Base-by-base conservation (phyloP, 1,284 basidiomycete species). In the Amylostereum areolatum region DNA sequence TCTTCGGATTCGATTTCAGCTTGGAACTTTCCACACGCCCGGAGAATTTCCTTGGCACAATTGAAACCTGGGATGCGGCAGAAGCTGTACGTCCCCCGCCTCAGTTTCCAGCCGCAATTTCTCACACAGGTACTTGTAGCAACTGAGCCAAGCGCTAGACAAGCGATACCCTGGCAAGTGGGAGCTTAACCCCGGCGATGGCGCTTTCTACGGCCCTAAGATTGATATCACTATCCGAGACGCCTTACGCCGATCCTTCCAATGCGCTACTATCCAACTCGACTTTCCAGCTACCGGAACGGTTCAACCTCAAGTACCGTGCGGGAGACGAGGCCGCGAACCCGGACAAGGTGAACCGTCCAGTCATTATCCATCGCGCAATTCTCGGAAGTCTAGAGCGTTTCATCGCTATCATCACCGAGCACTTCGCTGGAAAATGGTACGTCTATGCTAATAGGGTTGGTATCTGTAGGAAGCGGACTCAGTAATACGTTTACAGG, bases 381-480 rank as follows among this genome's bases (percentile, higher is more conserved):
- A 94, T 99, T 64, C 69, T 99, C 55, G 97, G 97, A 43, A 92
- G 88, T 62, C 65, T 99, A 34, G 97, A 99, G 69, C 78, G 97
- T 1, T 99, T 99, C 72, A 92, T 97, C 52, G 96, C 93, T 37
- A 98, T 99, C 62, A 85, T 96, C 56, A 98, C 93, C 3, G 97
- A 99, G 68, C 94, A 97, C 66, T 96, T 94, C 64, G 95, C 83
- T 41, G 97, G 97, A 32, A 97, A 97, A 73, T 99, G 96, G 95
- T 89, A 54, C 50, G 79, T 62, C n/a, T 7, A 4, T 28, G n/a
- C 30, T 9, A 2, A 10, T 43, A 18, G n/a, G n/a, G 42, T 42
- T 30, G 31, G 47, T 36, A 53, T 30, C 31, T 4, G 35, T 39
- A 35, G 25, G 7, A 11, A 41, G 3, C 24, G 10, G 11, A 49